Evolutionary conservation across 768 basidiomycete genomes (phyloP).

Genomic region (Kwoniella bestiolae): DNA sequence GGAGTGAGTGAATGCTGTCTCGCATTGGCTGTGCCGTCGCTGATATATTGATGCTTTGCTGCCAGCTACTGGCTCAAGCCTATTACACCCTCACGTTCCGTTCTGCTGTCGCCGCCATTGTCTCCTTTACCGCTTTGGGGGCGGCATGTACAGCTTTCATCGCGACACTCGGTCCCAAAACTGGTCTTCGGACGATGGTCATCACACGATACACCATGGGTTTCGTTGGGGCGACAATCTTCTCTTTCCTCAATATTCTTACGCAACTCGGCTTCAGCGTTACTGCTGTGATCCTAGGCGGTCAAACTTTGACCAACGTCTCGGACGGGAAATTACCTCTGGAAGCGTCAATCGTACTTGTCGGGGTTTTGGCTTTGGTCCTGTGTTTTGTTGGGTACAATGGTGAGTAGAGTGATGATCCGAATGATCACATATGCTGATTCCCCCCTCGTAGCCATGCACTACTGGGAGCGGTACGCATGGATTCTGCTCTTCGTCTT

Average conservation of each 20-base stretch:
- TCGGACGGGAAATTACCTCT: conserved; percentile 62
- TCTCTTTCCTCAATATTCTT: conserved; percentile 64
- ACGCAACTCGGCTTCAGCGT: conserved; percentile 64
- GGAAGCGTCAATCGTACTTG: conserved; percentile 62
- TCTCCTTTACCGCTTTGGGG: conserved; percentile 62
- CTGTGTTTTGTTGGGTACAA: conserved; percentile 45
- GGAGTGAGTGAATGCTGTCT: conserved; percentile 55
- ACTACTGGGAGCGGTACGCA: conserved; percentile 62
- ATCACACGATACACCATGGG: conserved; percentile 50
- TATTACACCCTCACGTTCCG: conserved; percentile 63
- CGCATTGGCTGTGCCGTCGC: background rate
- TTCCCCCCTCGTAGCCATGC: conserved; percentile 57
- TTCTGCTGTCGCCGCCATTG: conserved; percentile 61
- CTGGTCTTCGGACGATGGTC: conserved; percentile 65
- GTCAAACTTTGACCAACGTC: conserved; percentile 62
- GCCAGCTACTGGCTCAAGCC: conserved; percentile 59
- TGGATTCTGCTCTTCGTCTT: conserved; percentile 62
- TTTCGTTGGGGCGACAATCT: conserved; percentile 62
- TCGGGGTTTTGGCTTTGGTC: conserved; percentile 38
- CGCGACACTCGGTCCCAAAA: conserved; percentile 64
- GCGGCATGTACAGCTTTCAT: conserved; percentile 62
- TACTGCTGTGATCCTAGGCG: conserved; percentile 64
- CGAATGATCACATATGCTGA: conserved; percentile 45
- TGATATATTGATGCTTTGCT: background rate
- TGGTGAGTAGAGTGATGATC: background rate